Evolutionary conservation across 441 rosid species (phyloP).

Genomic region (Populus hybrid): DNA sequence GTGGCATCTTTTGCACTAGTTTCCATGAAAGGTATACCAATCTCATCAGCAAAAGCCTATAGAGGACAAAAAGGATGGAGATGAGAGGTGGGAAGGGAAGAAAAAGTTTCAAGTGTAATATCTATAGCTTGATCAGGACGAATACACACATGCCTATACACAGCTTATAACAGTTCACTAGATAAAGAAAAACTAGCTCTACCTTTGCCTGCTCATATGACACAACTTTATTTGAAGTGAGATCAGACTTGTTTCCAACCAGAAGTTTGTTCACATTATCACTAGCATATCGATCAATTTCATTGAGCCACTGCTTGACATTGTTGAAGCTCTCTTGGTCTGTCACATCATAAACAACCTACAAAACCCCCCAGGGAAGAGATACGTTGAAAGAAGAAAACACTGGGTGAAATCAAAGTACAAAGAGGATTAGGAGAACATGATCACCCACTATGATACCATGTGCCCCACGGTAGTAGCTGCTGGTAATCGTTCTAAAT

Average conservation of each 20-base stretch:
- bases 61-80: background rate
- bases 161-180: background rate
- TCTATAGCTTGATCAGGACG: background rate
- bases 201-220: constrained; percentile 77
- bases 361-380: background rate
- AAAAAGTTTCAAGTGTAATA: background rate
- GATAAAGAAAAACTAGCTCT: background rate
- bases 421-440: background rate
- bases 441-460: constrained; percentile 48
- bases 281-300: constrained; percentile 79
- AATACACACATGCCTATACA: background rate
- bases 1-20: constrained; percentile 72
- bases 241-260: constrained; percentile 80
- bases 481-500: constrained; percentile 67
- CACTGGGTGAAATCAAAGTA: background rate
- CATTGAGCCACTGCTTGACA: constrained; percentile 83
- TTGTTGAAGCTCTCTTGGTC: constrained; percentile 85
- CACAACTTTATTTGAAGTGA: constrained; percentile 67
- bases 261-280: constrained; percentile 84
- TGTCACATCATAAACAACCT: constrained; percentile 83
- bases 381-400: background rate
- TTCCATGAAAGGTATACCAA: constrained; percentile 78
- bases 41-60: constrained; percentile 83
- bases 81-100: too few relatives aligned
- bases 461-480: constrained; percentile 72